phyloP scores from a whole-genome alignment of 768 basidiomycete species.

The Galerina marginata region DNA sequence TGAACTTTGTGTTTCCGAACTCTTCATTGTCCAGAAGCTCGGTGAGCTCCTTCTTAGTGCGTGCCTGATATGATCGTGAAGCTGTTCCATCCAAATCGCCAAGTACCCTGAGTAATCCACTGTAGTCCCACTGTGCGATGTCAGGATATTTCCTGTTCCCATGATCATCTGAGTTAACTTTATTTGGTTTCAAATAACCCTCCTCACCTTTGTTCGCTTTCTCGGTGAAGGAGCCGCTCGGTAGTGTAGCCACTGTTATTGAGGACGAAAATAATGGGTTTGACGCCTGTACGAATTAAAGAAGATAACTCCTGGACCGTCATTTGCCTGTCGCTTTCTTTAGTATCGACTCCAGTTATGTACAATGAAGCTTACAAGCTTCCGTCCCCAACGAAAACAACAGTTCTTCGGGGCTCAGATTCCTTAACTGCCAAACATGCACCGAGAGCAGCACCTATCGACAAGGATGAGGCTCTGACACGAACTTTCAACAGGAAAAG shows the following conservation, averaged over 20 bases:
- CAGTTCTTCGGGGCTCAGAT: slow-evolving; percentile 60
- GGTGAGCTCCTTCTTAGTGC: slow-evolving; percentile 67
- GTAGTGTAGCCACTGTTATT: slow-evolving; percentile 86
- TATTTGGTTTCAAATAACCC: not conserved
- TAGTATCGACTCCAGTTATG: not conserved
- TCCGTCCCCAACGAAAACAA: slow-evolving; percentile 85
- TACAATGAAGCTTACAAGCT: slow-evolving; percentile 55
- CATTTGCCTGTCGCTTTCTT: slow-evolving; percentile 54
- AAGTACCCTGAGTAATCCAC: slow-evolving; percentile 54
- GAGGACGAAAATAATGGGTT: slow-evolving; percentile 81
- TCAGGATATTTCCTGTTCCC: slow-evolving; percentile 77
- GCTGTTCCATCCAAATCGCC: slow-evolving; percentile 50
- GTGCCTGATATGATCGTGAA: slow-evolving; percentile 62
- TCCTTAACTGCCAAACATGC: slow-evolving; percentile 80
- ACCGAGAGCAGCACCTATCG: slow-evolving; percentile 64
- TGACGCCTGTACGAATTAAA: slow-evolving; percentile 72
- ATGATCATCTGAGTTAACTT: not conserved
- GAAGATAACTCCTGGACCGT: slow-evolving; percentile 82
- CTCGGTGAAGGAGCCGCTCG: slow-evolving; percentile 68
- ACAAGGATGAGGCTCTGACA: not conserved
- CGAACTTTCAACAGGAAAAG: not conserved
- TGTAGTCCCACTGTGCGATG: slow-evolving; percentile 78
- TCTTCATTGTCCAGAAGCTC: slow-evolving; percentile 61
- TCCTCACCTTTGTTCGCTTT: slow-evolving; percentile 52
- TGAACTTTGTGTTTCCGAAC: slow-evolving; percentile 65